Evolutionary conservation across 441 rosid species (phyloP), one percentile per base, ranked within the genome.

Genomic region (Melastoma candidum): DNA sequence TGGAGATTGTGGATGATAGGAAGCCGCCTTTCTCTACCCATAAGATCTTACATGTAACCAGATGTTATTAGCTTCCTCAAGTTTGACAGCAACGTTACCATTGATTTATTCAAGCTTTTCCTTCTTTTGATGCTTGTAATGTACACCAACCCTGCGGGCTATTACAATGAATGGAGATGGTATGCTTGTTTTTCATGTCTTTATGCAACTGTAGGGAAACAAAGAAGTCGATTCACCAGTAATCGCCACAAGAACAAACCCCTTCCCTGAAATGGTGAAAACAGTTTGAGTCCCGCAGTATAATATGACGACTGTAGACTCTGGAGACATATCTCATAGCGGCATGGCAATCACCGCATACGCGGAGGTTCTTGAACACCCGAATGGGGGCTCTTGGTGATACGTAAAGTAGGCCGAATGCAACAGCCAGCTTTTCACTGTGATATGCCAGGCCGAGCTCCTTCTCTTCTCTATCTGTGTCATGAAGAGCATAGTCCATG

Each of bases 211-310:
- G 41, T 8, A 6, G 5, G 1, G 8, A 32, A 32, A 8, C 41
- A 8, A 32, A 6, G 7, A 32, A 32, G 41, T 32, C 7, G 41
- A 2, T 57, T 68, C 72, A 90, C 97, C 97, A 87, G 67, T 84
- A 90, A 67, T 82, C 96, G 57, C 82, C 83, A 44, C 95, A 90
- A 11, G 92, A 84, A 65, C 96, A 90, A 47, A 56, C 76, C 69
- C 96, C 95, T 60, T 73, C 75, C 63, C 49, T 74, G 66, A 86
- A 90, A 64, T 86, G 97, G 71, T 90, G 97, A 73, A 86, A 90
- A 46, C 92, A 80, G 56, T 90, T 86, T 8, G 94, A 84, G 70
- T 86, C 95, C 71, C 95, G 75, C 69, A 90, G 68, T 60, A 84
- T 70, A 47, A 90, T 78, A 68, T 77, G 82, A 22, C 92, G 77